Evolutionary conservation across 768 basidiomycete species (phyloP), one percentile per base, ranked within the genome.

Genomic region (Hygrophorus pudorinus): DNA sequence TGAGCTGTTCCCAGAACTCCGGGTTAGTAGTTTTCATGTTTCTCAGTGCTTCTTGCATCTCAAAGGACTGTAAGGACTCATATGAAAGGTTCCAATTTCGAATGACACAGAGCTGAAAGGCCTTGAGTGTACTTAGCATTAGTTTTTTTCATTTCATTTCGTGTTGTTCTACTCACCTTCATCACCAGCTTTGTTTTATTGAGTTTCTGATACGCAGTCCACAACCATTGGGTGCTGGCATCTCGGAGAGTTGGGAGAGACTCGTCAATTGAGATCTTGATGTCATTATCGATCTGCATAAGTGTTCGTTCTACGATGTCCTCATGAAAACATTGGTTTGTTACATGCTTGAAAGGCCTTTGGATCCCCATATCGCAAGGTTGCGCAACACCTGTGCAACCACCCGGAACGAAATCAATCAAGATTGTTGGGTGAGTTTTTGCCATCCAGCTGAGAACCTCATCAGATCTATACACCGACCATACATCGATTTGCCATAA

Each of bases 401-500:
- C 59, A 10, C 59, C 61, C 27, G 65, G 61, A n/a, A 68, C 50
- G 43, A 52, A 62, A 28, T 55, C 44, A 18, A 65, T 5, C 4
- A 62, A 54, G 44, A 65, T 62, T 9, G 42, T 53, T 4, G 55
- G 52, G 41, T 63, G 57, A n/a, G n/a, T n/a, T 3, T 48, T 45
- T 1, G 38, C 39, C 53, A 71, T 55, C 62, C 64, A 70, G 0
- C n/a, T n/a, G 0, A 59, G 42, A 47, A 70, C 68, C 30, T 64
- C 65, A 14, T 53, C 18, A 0, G 63, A 65, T 0, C 60, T 53
- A 45, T 71, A 66, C 2, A 68, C 65, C 0, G 55, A 56, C 63
- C 62, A 68, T 1, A 62, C 54, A 36, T 68, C 66, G 33, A 62
- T 55, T 2, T 3, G 30, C 12, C 56, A 58, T 60, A 37, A 65